Conservation (phyloP, 2,329 filamentous ascomycete genomes). For the Dryadomyces quercus-mongolicae region DNA sequence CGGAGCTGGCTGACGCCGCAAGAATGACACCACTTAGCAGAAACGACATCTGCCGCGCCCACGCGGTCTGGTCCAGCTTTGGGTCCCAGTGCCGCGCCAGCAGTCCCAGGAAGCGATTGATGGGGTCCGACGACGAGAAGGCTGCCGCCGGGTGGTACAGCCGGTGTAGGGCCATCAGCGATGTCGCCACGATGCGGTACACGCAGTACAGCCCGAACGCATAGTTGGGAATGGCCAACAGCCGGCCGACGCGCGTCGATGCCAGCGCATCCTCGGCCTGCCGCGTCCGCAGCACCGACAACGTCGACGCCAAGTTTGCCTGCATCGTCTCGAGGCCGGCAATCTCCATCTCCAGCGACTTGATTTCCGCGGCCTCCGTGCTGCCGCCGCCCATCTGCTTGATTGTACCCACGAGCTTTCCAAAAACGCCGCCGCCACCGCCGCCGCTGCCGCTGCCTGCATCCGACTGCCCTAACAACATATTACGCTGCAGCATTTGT, state of each 20-base stretch:
- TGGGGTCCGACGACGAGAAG: conserved; percentile 64
- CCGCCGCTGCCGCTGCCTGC: conserved; percentile 3
- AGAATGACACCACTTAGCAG: conserved; percentile 73
- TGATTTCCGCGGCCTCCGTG: conserved; percentile 48
- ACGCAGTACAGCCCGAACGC: conserved; percentile 72
- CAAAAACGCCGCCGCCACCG: conserved; percentile 48
- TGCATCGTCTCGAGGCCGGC: conserved; percentile 72
- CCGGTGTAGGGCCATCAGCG: conserved; percentile 54
- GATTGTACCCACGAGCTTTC: conserved; percentile 58
- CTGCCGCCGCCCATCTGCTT: conserved; percentile 40
- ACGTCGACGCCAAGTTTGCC: conserved; percentile 51
- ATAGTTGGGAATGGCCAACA: conserved; percentile 51
- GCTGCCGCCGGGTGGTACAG: conserved; percentile 31
- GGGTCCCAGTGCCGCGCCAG: conserved; percentile 77
- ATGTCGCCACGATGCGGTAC: conserved; percentile 67
- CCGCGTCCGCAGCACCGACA: conserved; percentile 50
- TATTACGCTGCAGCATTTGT: conserved; percentile 56
- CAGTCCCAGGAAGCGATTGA: conserved; percentile 71
- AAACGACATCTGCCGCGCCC: conserved; percentile 79
- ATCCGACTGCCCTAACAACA: conserved; percentile 12
- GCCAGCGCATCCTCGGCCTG: conserved; percentile 54
- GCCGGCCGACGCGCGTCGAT: conserved; percentile 52
- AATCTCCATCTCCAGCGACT: conserved; percentile 60
- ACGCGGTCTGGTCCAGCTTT: conserved; percentile 67
- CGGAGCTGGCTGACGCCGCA: conserved; percentile 67